Evolutionary conservation across 305 asterid genomes (phyloP).

Genomic region (Lippia alba): DNA sequence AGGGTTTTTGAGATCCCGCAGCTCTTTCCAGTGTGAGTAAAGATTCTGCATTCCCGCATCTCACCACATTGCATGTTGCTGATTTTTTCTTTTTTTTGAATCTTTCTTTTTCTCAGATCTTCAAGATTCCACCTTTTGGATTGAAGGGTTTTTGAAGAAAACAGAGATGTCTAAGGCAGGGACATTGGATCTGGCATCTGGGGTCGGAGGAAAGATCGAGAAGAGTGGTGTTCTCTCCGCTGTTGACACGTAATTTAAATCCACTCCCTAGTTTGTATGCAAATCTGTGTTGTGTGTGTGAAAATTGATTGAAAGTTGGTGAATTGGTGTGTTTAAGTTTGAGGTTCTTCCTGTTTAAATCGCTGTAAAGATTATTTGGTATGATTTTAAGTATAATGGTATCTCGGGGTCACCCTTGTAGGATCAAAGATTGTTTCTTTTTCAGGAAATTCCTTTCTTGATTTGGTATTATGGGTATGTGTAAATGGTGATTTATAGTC

Average conservation of each 20-base stretch:
- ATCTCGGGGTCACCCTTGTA: background rate
- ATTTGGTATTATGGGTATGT: background rate
- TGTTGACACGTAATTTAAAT: slow-evolving; percentile 72
- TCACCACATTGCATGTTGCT: slow-evolving; percentile 1
- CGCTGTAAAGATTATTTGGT: background rate
- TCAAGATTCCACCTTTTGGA: slow-evolving; percentile 32
- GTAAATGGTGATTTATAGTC: background rate
- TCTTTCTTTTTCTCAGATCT: slow-evolving; percentile 41
- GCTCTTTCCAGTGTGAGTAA: slow-evolving; percentile 18
- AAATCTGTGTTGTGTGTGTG: background rate
- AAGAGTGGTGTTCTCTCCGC: slow-evolving; percentile 82
- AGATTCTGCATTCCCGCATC: slow-evolving; percentile 25
- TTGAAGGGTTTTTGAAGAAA: slow-evolving; percentile 24
- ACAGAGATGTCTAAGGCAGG: slow-evolving; percentile 67
- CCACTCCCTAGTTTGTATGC: background rate
- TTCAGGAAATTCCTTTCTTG: background rate
- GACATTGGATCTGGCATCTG: slow-evolving; percentile 89
- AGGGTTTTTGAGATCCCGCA: slow-evolving; percentile 24
- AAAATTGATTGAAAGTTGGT: slow-evolving; percentile 19
- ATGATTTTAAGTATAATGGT: background rate
- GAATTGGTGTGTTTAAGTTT: too few relatives aligned
- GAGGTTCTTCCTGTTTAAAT: background rate
- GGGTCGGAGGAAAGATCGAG: slow-evolving; percentile 85
- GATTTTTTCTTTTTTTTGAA: background rate
- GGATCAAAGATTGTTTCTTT: background rate